Evolutionary conservation across 2,329 filamentous ascomycete genomes (phyloP).

Genomic region (Zymoseptoria pseudotritici): DNA sequence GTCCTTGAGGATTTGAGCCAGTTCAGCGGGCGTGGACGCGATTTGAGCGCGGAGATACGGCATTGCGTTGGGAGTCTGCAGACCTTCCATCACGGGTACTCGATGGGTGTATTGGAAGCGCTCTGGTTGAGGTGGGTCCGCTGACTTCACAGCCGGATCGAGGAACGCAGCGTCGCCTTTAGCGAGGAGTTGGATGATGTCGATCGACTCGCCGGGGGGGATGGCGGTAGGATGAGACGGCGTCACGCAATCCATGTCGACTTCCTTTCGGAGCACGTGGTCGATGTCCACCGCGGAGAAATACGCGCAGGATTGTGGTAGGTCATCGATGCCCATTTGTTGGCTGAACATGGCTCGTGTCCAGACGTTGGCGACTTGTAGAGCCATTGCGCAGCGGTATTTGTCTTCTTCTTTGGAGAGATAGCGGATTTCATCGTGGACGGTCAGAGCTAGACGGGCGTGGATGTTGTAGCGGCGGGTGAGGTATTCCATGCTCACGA

Average conservation of each 20-base stretch:
- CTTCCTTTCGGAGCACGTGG: slow-evolving; percentile 91
- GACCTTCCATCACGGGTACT: slow-evolving; percentile 68
- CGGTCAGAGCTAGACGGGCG: slow-evolving; percentile 82
- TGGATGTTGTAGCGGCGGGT: slow-evolving; percentile 75
- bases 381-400: slow-evolving; percentile 82
- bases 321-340: slow-evolving; percentile 90
- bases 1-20: slow-evolving; percentile 36
- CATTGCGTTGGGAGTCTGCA: slow-evolving; percentile 34
- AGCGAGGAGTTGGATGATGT: slow-evolving; percentile 68
- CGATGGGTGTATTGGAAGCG: slow-evolving; percentile 62
- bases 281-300: slow-evolving; percentile 96
- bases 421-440: slow-evolving; percentile 96
- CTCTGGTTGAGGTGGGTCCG: slow-evolving; percentile 52
- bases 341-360: slow-evolving; percentile 95
- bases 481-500: slow-evolving; percentile 91
- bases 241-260: slow-evolving; percentile 94
- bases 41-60: slow-evolving; percentile 79
- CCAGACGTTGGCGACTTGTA: slow-evolving; percentile 93
- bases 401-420: slow-evolving; percentile 77
- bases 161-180: slow-evolving; percentile 64
- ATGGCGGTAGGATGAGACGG: slow-evolving; percentile 76
- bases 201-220: slow-evolving; percentile 75
- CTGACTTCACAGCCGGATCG: slow-evolving; percentile 56
- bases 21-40: slow-evolving; percentile 62
- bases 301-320: slow-evolving; percentile 89